Evolutionary conservation across 2,329 filamentous ascomycete genomes (phyloP).

Genomic region (Cladosporium sp.): DNA sequence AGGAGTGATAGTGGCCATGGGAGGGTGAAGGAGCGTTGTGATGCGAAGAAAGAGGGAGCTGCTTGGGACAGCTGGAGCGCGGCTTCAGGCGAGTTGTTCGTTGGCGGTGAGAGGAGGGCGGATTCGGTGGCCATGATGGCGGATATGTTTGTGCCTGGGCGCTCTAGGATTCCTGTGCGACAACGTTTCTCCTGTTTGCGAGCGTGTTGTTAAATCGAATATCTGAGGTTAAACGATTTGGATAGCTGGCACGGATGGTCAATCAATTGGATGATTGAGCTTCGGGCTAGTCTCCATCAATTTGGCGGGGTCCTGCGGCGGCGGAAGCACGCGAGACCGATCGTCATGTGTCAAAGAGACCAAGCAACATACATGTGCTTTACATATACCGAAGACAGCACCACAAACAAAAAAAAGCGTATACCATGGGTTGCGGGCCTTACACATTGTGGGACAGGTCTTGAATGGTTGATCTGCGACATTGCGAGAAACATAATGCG

Average conservation of each 20-base stretch:
- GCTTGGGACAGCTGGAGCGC: conserved; percentile 47
- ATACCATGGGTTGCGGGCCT: not conserved
- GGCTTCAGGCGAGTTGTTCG: conserved; percentile 34
- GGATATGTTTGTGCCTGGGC: not conserved
- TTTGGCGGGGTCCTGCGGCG: not conserved
- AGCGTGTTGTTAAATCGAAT: not conserved
- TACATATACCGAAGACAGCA: not conserved
- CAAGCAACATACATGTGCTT: not conserved
- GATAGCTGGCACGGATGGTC: not conserved
- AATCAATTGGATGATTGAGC: conserved; percentile 5
- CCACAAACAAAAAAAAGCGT: not conserved
- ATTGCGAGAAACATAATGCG: not conserved
- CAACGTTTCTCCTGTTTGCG: not conserved
- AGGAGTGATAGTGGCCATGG: conserved; percentile 51
- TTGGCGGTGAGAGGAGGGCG: conserved; percentile 39
- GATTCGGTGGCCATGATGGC: conserved; percentile 21
- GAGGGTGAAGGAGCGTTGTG: conserved; percentile 32
- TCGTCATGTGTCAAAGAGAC: conserved; percentile 6
- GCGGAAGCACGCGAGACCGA: conserved; percentile 2
- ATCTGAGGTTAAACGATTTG: not conserved
- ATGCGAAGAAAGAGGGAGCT: conserved; percentile 37
- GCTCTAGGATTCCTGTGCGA: not conserved
- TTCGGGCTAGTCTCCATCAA: conserved; percentile 8
- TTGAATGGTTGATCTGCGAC: not conserved
- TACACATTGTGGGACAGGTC: not conserved